Evolutionary conservation across 768 basidiomycete species (phyloP).

Genomic region (Lepiota venenata): DNA sequence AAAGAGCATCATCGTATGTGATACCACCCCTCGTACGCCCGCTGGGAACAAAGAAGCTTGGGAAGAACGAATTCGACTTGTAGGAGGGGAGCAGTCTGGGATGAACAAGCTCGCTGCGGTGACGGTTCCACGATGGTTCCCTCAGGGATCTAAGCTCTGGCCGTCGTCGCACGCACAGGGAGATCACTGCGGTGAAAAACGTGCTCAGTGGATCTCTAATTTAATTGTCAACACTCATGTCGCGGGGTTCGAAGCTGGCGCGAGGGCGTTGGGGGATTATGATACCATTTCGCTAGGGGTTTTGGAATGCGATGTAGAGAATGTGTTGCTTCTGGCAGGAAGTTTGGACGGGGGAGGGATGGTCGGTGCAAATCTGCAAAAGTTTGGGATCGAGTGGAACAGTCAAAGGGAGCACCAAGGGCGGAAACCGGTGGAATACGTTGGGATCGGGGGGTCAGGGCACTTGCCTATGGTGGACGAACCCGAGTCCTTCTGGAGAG

Average conservation of each 20-base stretch:
- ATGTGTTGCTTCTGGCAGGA: constrained; percentile 44
- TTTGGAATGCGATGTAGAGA: constrained; percentile 22
- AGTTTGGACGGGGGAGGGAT: constrained; percentile 46
- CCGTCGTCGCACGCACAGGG: not conserved
- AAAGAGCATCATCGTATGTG: constrained; percentile 43
- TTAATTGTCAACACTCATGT: constrained; percentile 39
- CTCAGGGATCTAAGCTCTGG: constrained; percentile 27
- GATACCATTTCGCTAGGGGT: constrained; percentile 24
- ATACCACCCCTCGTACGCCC: constrained; percentile 41
- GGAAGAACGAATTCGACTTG: constrained; percentile 41
- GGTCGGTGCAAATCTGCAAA: constrained; percentile 35
- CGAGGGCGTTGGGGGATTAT: constrained; percentile 42
- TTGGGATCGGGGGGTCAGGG: constrained; percentile 34
- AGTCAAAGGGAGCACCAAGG: constrained; percentile 11
- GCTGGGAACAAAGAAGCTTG: constrained; percentile 46
- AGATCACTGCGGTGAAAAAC: constrained; percentile 3
- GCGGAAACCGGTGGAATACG: constrained; percentile 24
- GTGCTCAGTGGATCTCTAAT: constrained; percentile 25
- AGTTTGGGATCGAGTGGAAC: constrained; percentile 31
- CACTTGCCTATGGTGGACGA: constrained; percentile 54
- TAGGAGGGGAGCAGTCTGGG: constrained; percentile 29
- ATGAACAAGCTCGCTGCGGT: constrained; percentile 37
- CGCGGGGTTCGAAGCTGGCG: constrained; percentile 43
- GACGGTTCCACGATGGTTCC: constrained; percentile 50
- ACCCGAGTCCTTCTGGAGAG: constrained; percentile 36